Evolutionary conservation across 176 grass and related monocot species (phyloP), one percentile per base, ranked within the genome.

Genomic region (Cenchrus purpureus): DNA sequence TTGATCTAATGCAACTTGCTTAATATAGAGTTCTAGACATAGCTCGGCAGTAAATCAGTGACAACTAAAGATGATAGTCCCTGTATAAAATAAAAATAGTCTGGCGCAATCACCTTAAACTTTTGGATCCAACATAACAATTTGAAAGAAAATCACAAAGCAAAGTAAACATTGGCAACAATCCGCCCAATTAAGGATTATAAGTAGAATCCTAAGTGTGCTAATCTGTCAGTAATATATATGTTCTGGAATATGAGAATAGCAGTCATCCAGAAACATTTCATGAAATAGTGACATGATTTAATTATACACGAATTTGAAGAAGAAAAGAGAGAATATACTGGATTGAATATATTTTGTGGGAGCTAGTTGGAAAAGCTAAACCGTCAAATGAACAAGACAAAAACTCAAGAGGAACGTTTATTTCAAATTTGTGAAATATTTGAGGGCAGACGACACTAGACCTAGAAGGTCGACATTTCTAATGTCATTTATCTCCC

Each of bases 371-470:
- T 61, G 37, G 37, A 56, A 71, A 76, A 6, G 64, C 31, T 11
- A 77, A 22, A 10, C 44, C 45, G 59, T 58, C 10, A 77, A 77
- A 19, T 51, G 73, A 80, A 74, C 60, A 74, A 44, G 60, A 66
- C n/a, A 65, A 9, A 69, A 42, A 53, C 5, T 77, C 28, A 0
- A 54, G 46, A 17, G 8, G 52, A 42, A 22, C 43, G 56, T 50
- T 52, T 53, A 77, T 83, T 44, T 83, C 9, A 22, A 83, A 51
- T 44, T 25, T 29, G 31, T 31, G 34, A 83, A 55, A 64, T 25
- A 73, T 37, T 78, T 48, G 32, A 78, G 12, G 62, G 1, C 31
- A 46, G 46, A 32, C 25, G 31, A 14, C 31, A 37, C 5, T 66
- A 51, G 37, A 40, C 37, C 37, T 40, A 40, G 43, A n/a, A 45